Evolutionary conservation across 495 filamentous ascomycete genomes (phyloP).

Genomic region (Acidomyces sp.): DNA sequence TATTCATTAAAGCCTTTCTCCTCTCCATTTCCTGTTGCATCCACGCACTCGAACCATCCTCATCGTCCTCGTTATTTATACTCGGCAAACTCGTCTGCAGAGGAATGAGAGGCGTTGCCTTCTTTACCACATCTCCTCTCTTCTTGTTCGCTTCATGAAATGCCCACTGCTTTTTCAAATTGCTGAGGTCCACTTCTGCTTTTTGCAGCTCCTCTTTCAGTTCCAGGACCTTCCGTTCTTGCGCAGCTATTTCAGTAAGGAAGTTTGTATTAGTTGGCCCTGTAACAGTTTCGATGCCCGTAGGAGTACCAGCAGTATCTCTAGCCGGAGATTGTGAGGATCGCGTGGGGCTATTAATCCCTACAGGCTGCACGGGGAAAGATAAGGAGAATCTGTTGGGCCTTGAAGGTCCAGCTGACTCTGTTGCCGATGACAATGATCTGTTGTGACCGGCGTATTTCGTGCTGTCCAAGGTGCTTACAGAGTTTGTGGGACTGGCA

Average conservation of each 20-base stretch:
- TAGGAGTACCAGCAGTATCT: conserved; percentile 12
- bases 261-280: conserved; percentile 56
- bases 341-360: conserved; percentile 13
- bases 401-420: conserved; percentile 26
- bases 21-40: conserved; percentile 44
- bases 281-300: conserved; percentile 40
- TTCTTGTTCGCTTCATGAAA: conserved; percentile 67
- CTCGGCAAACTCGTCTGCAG: conserved; percentile 29
- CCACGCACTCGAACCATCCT: conserved; percentile 29
- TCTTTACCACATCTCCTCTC: conserved; percentile 47
- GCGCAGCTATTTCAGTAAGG: conserved; percentile 76
- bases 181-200: conserved; percentile 64
- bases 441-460: conserved; percentile 8
- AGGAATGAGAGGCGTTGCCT: conserved; percentile 45
- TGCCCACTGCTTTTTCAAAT: conserved; percentile 73
- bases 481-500: conserved; percentile 3
- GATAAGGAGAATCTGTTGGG: conserved; percentile 67
- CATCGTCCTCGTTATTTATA: conserved; percentile 22
- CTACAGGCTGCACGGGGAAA: conserved; percentile 48
- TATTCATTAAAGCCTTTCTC: conserved; percentile 42
- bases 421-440: conserved; percentile 8
- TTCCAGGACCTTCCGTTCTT: conserved; percentile 87
- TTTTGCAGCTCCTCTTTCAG: conserved; percentile 72
- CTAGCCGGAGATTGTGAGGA: conserved; percentile 9
- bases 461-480: neutral